Conservation (phyloP, 106 monocot species). For the Allium fistulosum region DNA sequence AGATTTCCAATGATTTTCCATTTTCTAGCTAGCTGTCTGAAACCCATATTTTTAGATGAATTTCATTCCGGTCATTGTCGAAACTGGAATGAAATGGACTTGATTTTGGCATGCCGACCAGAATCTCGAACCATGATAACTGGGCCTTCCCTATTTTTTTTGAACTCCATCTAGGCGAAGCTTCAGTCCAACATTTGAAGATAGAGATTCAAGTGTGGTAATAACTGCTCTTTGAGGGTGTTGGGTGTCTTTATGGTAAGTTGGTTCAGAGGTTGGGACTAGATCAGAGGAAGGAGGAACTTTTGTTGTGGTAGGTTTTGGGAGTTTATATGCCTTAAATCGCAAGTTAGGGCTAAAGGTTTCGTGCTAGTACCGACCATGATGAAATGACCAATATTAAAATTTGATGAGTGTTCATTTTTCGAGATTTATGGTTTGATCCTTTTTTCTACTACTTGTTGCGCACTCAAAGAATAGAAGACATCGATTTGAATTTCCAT, state of each 20-base stretch:
- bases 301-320: slow-evolving; percentile 42
- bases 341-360: slow-evolving; percentile 46
- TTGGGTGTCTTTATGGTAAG: slow-evolving; percentile 34
- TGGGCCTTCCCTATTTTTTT: slow-evolving; percentile 90
- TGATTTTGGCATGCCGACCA: no score
- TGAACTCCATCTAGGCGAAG: slow-evolving; percentile 88
- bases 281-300: slow-evolving; percentile 23
- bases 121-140: no score
- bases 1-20: no score
- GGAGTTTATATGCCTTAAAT: slow-evolving; percentile 93
- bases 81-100: no score
- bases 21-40: no score
- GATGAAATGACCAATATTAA: slow-evolving; percentile 24
- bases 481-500: no score
- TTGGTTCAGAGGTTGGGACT: slow-evolving; percentile 38
- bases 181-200: slow-evolving; percentile 37
- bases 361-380: slow-evolving; percentile 49
- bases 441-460: slow-evolving; percentile 69
- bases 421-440: slow-evolving; percentile 79
- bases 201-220: slow-evolving; percentile 18
- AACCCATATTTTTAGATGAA: no score
- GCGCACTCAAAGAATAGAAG: slow-evolving; percentile 47
- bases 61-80: no score
- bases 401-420: slow-evolving; percentile 48
- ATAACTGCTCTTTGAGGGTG: slow-evolving; percentile 10